Evolutionary conservation across 73 alveolate genomes (phyloP).

Genomic region (Symbiodinium natans): DNA sequence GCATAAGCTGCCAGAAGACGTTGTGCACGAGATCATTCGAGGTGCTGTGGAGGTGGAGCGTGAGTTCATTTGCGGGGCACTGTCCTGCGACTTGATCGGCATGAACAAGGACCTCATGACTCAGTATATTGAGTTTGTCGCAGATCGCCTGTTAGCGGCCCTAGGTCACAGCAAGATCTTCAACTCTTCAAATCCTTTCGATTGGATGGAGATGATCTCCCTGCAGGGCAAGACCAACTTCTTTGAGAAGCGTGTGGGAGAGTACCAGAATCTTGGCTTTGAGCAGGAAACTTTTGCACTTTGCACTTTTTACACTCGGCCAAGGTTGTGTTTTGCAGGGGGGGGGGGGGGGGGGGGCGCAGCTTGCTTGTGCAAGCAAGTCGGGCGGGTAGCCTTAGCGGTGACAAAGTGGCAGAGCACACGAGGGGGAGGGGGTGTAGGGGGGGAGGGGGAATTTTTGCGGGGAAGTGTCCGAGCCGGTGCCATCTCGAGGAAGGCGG

Average conservation of each 20-base stretch:
- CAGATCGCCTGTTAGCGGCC: conserved; percentile 97
- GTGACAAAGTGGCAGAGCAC: too few species aligned
- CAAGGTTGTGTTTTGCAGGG: too few species aligned
- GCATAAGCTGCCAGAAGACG: conserved; percentile 96
- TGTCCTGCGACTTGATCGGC: conserved; percentile 97
- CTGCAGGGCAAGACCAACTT: conserved; percentile 97
- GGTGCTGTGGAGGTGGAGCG: conserved; percentile 97
- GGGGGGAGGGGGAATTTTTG: too few species aligned
- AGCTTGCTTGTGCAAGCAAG: too few species aligned
- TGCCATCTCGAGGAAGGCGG: neutral
- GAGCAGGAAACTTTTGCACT: neutral
- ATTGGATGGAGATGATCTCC: conserved; percentile 97
- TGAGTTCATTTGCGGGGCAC: conserved; percentile 97
- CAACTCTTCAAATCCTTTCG: conserved; percentile 96
- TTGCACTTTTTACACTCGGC: too few species aligned
- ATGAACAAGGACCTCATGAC: conserved; percentile 97
- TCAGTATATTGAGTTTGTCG: conserved; percentile 97
- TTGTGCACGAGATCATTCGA: conserved; percentile 96
- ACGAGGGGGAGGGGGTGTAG: too few species aligned
- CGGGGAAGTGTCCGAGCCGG: too few species aligned
- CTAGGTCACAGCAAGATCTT: conserved; percentile 97
- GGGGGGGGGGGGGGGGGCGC: too few species aligned
- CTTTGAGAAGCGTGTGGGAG: conserved; percentile 95
- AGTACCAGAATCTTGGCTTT: conserved; percentile 6
- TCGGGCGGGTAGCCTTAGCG: too few species aligned